Evolutionary conservation across 2,329 filamentous ascomycete genomes (phyloP).

Genomic region (Clonostachys solani): DNA sequence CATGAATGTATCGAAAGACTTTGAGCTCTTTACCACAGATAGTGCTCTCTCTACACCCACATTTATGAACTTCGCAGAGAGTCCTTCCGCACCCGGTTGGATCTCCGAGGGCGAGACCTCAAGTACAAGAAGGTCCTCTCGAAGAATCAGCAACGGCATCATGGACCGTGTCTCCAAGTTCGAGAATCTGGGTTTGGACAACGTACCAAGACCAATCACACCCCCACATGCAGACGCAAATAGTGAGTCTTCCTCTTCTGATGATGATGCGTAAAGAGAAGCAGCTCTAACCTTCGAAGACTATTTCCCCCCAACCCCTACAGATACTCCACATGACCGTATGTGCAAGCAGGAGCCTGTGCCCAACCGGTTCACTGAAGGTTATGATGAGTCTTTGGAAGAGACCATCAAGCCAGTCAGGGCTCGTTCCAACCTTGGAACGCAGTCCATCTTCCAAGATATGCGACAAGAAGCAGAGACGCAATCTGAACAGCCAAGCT

Average conservation of each 20-base stretch:
- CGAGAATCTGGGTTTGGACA: slow-evolving; percentile 45
- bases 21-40: slow-evolving; percentile 43
- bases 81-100: slow-evolving; percentile 41
- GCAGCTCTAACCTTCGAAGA: slow-evolving; percentile 28
- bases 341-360: slow-evolving; percentile 33
- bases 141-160: slow-evolving; percentile 56
- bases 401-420: slow-evolving; percentile 57
- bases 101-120: slow-evolving; percentile 43
- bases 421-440: slow-evolving; percentile 30
- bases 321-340: slow-evolving; percentile 55
- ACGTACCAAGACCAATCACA: slow-evolving; percentile 50
- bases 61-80: slow-evolving; percentile 23
- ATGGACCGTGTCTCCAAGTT: slow-evolving; percentile 57
- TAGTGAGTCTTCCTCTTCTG: slow-evolving; percentile 38
- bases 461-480: slow-evolving; percentile 53
- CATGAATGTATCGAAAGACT: slow-evolving; percentile 38
- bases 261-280: not conserved
- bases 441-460: slow-evolving; percentile 51
- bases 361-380: slow-evolving; percentile 50
- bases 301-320: slow-evolving; percentile 64
- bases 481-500: slow-evolving; percentile 44
- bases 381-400: slow-evolving; percentile 63
- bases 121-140: slow-evolving; percentile 19
- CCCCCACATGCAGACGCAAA: slow-evolving; percentile 55
- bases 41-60: slow-evolving; percentile 43